phyloP scores from a whole-genome alignment of 495 filamentous ascomycete species.

The Gamarada debralockiae region DNA sequence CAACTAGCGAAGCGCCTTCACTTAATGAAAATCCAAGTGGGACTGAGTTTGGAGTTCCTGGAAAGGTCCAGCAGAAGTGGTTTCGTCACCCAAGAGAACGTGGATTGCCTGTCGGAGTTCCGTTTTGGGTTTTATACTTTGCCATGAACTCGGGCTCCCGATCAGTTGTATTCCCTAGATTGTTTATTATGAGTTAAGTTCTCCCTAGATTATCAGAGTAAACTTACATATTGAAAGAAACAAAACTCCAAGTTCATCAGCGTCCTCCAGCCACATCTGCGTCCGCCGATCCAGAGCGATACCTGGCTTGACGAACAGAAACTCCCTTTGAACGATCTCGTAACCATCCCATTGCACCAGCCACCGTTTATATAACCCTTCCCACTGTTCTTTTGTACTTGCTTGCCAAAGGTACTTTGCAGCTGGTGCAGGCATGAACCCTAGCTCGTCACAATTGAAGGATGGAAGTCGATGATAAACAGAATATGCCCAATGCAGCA shows the following conservation, averaged over 20 bases:
- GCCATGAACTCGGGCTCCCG: background rate
- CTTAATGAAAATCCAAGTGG: too few species aligned
- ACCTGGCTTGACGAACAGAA: slow-evolving; percentile 26
- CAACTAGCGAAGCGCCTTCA: too few species aligned
- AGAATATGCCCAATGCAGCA: slow-evolving; percentile 39
- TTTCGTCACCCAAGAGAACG: too few species aligned
- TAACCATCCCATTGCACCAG: slow-evolving; percentile 33
- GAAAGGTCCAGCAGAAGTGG: too few species aligned
- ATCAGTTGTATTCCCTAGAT: background rate
- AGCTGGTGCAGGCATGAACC: slow-evolving; percentile 33
- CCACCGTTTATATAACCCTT: slow-evolving; percentile 32
- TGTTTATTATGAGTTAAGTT: background rate
- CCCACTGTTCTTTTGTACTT: slow-evolving; percentile 31
- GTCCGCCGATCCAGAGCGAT: slow-evolving; percentile 24
- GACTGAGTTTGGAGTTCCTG: too few species aligned
- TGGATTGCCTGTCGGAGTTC: too few species aligned
- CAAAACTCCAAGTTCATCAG: slow-evolving; percentile 36
- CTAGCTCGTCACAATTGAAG: slow-evolving; percentile 35
- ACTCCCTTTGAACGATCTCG: slow-evolving; percentile 33
- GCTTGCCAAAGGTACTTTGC: slow-evolving; percentile 40
- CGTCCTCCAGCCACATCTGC: slow-evolving; percentile 36
- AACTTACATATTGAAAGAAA: slow-evolving; percentile 33
- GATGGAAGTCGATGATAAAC: slow-evolving; percentile 29
- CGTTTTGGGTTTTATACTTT: too few species aligned
- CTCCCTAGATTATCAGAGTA: background rate